Conservation (phyloP, 2,329 filamentous ascomycete genomes). For the Xylaria sp. region DNA sequence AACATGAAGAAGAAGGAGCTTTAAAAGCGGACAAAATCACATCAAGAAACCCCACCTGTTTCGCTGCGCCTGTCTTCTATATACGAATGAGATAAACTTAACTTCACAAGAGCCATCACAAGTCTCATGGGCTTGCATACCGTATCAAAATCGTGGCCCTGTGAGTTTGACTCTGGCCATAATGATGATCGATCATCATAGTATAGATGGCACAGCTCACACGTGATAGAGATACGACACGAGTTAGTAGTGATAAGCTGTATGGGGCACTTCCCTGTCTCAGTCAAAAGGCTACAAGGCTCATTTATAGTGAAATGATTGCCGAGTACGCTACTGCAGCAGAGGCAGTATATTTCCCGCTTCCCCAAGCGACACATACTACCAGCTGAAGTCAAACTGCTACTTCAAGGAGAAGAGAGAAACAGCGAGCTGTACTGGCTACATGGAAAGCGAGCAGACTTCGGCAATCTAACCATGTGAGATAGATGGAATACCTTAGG, state of each 20-base stretch:
- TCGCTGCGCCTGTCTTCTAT: too few relatives aligned
- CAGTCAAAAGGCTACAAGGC: neutral
- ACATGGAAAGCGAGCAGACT: neutral
- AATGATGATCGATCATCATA: neutral
- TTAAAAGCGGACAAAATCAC: too few relatives aligned
- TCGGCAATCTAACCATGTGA: neutral
- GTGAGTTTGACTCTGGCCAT: too few relatives aligned
- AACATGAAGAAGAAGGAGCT: too few relatives aligned
- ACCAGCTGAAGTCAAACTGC: neutral
- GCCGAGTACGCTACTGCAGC: neutral
- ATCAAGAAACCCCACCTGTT: too few relatives aligned
- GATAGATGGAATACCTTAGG: neutral
- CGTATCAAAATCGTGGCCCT: too few relatives aligned
- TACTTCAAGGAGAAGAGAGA: neutral
- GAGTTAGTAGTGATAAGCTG: neutral
- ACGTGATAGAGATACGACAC: too few relatives aligned
- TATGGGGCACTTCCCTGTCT: neutral
- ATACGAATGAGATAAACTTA: too few relatives aligned
- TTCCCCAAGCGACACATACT: neutral
- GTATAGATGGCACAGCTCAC: neutral
- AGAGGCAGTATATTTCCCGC: neutral
- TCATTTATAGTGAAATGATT: neutral
- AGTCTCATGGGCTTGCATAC: too few relatives aligned
- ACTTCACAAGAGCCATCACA: too few relatives aligned
- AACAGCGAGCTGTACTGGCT: neutral